A percentile compares a stretch with the other conserved stretches of the same genome.
Conservation (phyloP, 208 protist genomes). For the Leptomonas pyrrhocoris region DNA sequence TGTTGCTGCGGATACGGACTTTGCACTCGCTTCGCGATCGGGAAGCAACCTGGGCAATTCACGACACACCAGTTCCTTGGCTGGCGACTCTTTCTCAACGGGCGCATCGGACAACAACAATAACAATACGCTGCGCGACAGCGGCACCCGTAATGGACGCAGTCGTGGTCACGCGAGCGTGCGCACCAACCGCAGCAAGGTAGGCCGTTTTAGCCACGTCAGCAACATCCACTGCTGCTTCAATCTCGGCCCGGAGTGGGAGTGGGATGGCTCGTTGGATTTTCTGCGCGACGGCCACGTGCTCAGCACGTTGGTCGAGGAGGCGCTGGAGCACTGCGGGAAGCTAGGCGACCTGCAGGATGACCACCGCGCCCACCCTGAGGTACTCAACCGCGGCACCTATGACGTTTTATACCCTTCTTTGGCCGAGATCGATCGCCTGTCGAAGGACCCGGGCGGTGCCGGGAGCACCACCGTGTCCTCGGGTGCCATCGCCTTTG, state of each 20-base stretch:
- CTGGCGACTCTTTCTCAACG: not conserved
- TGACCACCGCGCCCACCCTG: conserved; percentile 17
- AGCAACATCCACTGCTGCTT: conserved; percentile 22
- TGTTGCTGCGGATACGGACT: not conserved
- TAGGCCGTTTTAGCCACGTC: not conserved
- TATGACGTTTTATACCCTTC: conserved; percentile 45
- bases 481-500: not conserved
- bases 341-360: conserved; percentile 28
- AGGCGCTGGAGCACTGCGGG: conserved; percentile 35
- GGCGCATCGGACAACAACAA: not conserved
- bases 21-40: conserved; percentile 4
- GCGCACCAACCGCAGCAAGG: conserved; percentile 6
- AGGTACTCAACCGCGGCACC: conserved; percentile 16
- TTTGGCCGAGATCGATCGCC: conserved; percentile 35
- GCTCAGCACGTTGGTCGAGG: conserved; percentile 38
- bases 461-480: not conserved
- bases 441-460: not conserved
- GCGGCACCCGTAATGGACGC: conserved; percentile 1
- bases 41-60: conserved; percentile 11
- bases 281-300: conserved; percentile 50
- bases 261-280: conserved; percentile 45
- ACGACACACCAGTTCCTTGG: not conserved
- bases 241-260: conserved; percentile 35
- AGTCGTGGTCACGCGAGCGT: not conserved
- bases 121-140: conserved; percentile 6